Evolutionary conservation across 345 rosid genomes (phyloP), one percentile per base, ranked within the genome.

Genomic region (Turnera subulata): DNA sequence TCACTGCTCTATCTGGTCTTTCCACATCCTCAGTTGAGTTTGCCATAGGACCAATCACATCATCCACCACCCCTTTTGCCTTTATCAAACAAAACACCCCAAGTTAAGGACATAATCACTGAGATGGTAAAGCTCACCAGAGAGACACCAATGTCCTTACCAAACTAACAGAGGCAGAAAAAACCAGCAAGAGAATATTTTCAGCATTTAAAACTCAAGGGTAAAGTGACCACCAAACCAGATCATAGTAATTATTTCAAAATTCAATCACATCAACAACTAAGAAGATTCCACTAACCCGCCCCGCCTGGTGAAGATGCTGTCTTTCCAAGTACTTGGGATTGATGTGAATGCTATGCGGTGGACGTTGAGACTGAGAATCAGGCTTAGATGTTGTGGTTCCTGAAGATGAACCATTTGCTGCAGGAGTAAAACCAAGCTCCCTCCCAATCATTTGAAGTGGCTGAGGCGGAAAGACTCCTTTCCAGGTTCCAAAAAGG

Each of bases 401-500:
- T 53, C 77, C 82, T 23, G 84, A 55, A 22, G 95, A 76, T 48
- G 97, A 81, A 64, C 87, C 89, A 74, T 85, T 92, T 35, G 63
- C 68, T 64, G 70, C 58, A 63, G 95, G 55, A 68, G 78, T 58
- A 71, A 94, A 84, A 55, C 92, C 95, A 73, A 94, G 96, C 55
- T 90, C 96, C 76, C 80, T 90, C 80, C 84, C 97, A 49, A 94
- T 94, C 57, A 59, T 48, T 66, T 88, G 95, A 66, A 90, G 96
- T 57, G 82, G 57, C 44, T 73, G 87, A 19, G 68, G 86, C 69
- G 90, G 96, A 67, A 94, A 94, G 56, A 90, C 95, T 26, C 97
- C 96, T 80, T 85, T 94, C 99, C 99, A 94, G 43, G 99, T 94
- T 67, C 97, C 97, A 68, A 90, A 90, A 67, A 94, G 97, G 81